phyloP scores from a whole-genome alignment of 2,329 filamentous ascomycete species.

The Fusarium euwallaceae region DNA sequence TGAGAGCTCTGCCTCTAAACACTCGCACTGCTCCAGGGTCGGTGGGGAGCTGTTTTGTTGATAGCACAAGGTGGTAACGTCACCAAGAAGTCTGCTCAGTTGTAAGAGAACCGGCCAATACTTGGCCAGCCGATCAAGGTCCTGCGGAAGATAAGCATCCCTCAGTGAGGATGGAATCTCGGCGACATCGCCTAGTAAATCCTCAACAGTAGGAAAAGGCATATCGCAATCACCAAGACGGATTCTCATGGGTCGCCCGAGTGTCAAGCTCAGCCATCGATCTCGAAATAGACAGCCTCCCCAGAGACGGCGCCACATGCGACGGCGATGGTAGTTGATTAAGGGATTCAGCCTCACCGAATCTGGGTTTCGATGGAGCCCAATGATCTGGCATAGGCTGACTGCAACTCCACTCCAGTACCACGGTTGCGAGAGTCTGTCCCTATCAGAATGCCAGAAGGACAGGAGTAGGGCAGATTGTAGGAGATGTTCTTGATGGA shows the following conservation, averaged over 20 bases:
- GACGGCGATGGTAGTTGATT: not conserved
- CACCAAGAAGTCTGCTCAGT: not conserved
- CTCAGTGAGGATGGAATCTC: not conserved
- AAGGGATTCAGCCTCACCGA: not conserved
- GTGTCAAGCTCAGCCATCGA: not conserved
- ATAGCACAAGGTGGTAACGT: not conserved
- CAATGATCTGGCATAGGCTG: not conserved
- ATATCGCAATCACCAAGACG: not conserved
- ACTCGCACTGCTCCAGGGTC: not conserved
- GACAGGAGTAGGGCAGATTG: not conserved
- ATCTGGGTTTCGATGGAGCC: not conserved
- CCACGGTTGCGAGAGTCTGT: not conserved
- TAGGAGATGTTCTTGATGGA: not conserved
- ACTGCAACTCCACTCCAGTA: not conserved
- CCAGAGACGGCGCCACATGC: not conserved
- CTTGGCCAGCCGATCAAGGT: not conserved
- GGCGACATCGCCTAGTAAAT: not conserved
- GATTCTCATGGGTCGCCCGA: not conserved
- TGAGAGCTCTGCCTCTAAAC: not conserved
- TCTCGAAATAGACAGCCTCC: not conserved
- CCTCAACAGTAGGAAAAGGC: not conserved
- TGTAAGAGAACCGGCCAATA: not conserved
- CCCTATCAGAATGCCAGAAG: not conserved
- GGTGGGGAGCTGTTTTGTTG: not conserved
- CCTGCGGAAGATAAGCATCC: not conserved